Evolutionary conservation across 1,284 basidiomycete genomes (phyloP), one percentile per base, ranked within the genome.

Genomic region (Kalmanozyma brasiliensis): DNA sequence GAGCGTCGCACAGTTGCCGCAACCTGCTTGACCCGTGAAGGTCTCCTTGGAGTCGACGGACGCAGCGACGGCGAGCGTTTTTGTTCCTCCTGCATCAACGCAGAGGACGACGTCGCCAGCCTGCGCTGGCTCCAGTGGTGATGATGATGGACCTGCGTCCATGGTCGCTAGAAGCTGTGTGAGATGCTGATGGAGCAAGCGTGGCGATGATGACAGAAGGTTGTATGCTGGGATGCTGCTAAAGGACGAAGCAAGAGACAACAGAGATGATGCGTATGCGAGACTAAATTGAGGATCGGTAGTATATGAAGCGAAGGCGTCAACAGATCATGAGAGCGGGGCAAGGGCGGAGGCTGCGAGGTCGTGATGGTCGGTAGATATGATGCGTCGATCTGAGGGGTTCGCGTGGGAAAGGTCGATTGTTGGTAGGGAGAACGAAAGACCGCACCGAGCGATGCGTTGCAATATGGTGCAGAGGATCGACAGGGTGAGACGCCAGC

Each of bases 71-170:
- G 68, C 68, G 13, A 71, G 62, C 4, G 68, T 71, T 55, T 71
- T 71, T 35, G 68, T 71, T 43, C 68, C 68, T 11, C 68, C 68
- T 14, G 68, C 68, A 52, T 71, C 68, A 17, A 71, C 58, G 24
- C 68, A 71, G 30, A 66, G 41, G 7, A 71, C 68, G 8, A 71
- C 60, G 36, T 63, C 56, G 26, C 47, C 51, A 8, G 55, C 49
- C 29, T 46, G 45, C 10, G 46, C 23, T 19, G 49, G 40, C 53
- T 47, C 30, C 24, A 30, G 10, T 32, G 43, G 22, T 20, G 57
- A 14, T 30, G 52, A 37, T 38, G 60, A 62, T 42, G 60, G 48
- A 3, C 52, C 62, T 26, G 56, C 51, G 14, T 59, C 51, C 62
- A 65, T 65, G 33, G 8, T 29, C 36, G 26, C 26, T 29, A 29